Base-by-base conservation (phyloP, 1,139 yeast species). In the Hansenula lynferdii region DNA sequence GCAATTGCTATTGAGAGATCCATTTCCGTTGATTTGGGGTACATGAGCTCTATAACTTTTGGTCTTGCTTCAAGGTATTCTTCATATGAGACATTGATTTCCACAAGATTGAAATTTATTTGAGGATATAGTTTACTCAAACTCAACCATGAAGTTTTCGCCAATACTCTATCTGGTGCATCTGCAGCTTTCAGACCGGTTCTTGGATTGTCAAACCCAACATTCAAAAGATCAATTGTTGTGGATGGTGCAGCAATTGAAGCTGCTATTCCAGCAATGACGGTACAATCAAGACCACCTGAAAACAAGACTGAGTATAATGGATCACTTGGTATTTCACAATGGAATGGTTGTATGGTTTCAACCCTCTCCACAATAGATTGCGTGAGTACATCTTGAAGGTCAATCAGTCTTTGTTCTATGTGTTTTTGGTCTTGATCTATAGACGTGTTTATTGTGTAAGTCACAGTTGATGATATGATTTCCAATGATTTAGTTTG, bases 1-100 rank as follows among this genome's bases (percentile, higher is more conserved):
- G 98, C 98, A 45, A 89, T 77, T 0, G 97, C 97, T 40, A 92
- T 92, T 1, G 96, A 85, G 27, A 87, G 62, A 58, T 92, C 99
- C 97, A 92, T 94, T 46, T 89, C 97, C 0, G 97, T 89, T 39
- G 77, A 72, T 44, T 81, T 77, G 0, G 99, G 98, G 53, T 69
- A 80, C 73, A 92, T 92, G 31, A 90, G 63, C 22, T 71, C 65
- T 35, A 70, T 62, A 0, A 90, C 95, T 2, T 65, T 60, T 1
- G 67, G 59, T 38, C 72, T 72, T 35, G 75, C 75, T 2, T 57
- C 42, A 11, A 75, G 51, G 65, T 89, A 86, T 37, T 76, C 80
- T 6, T 70, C 72, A 52, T 83, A 90, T 2, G 83, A 66, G 3
- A 92, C 83, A 54, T 92, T 74, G 5, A 86, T 69, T 52, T 87